Evolutionary conservation across 768 basidiomycete genomes (phyloP), one percentile per base, ranked within the genome.

Genomic region (Tephrocybe sp.): DNA sequence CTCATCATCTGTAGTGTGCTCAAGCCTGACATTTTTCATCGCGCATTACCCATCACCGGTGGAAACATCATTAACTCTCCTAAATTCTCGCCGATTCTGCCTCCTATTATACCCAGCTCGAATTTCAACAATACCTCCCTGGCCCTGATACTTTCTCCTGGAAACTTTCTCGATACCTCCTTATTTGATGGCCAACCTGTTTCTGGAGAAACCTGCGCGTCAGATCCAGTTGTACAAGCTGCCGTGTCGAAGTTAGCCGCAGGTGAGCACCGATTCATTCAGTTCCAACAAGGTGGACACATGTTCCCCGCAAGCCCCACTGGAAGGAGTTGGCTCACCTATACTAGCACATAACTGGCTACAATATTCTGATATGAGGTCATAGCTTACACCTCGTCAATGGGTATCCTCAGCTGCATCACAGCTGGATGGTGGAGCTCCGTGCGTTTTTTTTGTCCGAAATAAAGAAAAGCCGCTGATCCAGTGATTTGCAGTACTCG

Each of bases 371-470:
- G 25, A 57, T 47, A 50, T 49, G 38, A 39, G 19, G n/a, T 47
- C 16, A 19, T 56, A 91, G 87, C 76, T 18, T 83, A 88, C 61
- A 66, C 79, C 0, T 72, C 83, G 2, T 70, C 76, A 8, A 81
- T 80, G 69, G 93, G 93, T 8, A 64, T 91, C 43, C 69, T 95
- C 27, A 77, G 82, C 25, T 88, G 88, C 53, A 60, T 94, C 27
- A 92, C 91, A 2, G 84, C 86, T 11, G 89, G 80, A 2, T 94
- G 84, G 80, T 95, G 93, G 93, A 86, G 88, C 47, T 76, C 84
- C 45, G 86, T 88, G 65, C 64, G 84, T 72, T 3, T 39, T 37
- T 13, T 16, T 16, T 8, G 15, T 19, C 15, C 4, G 1, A 3
- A 21, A 2, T 11, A 27, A 16, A 10, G 25, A n/a, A 16, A 4